Evolutionary conservation across 2,329 filamentous ascomycete species (phyloP).

Genomic region (Huntiella abstrusa): DNA sequence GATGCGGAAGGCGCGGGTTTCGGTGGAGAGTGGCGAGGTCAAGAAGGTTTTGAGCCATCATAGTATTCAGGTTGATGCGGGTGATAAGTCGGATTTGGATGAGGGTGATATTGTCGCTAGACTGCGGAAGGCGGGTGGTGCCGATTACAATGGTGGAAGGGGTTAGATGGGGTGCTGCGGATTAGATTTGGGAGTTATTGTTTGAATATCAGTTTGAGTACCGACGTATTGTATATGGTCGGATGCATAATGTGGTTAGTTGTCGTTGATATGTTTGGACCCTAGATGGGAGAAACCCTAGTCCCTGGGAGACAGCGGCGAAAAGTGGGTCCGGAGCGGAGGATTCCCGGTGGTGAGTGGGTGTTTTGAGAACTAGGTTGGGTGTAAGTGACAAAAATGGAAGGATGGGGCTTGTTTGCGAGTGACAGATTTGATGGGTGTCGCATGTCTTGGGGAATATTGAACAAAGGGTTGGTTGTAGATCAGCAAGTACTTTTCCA

Average conservation of each 20-base stretch:
- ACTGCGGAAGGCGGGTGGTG: conserved; percentile 47
- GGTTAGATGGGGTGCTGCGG: conserved; percentile 20
- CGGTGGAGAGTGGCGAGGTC: conserved; percentile 46
- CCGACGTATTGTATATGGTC: too few relatives aligned
- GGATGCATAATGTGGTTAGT: too few relatives aligned
- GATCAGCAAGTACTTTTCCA: not conserved
- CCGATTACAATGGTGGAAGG: conserved; percentile 50
- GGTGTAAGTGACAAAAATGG: conserved; percentile 2
- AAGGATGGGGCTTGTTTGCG: not conserved
- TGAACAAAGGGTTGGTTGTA: not conserved
- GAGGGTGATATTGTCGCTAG: conserved; percentile 41
- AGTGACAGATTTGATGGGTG: not conserved
- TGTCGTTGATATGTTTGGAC: too few relatives aligned
- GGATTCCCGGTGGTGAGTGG: too few relatives aligned
- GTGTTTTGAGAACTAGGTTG: too few relatives aligned
- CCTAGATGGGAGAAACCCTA: too few relatives aligned
- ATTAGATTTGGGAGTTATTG: too few relatives aligned
- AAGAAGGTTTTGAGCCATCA: conserved; percentile 46
- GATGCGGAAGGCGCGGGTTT: conserved; percentile 52
- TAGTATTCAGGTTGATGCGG: conserved; percentile 44
- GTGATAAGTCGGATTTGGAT: conserved; percentile 39
- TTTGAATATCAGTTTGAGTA: too few relatives aligned
- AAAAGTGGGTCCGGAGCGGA: too few relatives aligned
- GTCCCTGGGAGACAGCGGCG: too few relatives aligned
- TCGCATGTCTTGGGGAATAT: not conserved